Evolutionary conservation across 306 rosid species (phyloP).

Genomic region (Cicer judaicum): DNA sequence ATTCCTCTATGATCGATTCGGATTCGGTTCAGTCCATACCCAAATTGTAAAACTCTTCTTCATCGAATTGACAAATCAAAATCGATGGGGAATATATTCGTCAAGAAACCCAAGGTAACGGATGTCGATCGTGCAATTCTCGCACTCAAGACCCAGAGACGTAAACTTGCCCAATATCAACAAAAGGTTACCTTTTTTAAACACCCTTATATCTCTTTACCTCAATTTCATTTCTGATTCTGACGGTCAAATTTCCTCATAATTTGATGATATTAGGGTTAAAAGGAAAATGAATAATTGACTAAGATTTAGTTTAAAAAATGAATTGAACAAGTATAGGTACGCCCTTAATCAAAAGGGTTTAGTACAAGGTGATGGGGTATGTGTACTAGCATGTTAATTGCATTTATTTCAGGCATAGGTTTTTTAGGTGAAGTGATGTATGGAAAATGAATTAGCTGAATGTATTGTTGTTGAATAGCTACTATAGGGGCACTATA

Average conservation of each 20-base stretch:
- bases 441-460: conserved; percentile 1
- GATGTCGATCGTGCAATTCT: conserved; percentile 97
- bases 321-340: not conserved
- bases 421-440: not conserved
- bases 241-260: not conserved
- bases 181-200: conserved; percentile 62
- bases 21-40: not conserved
- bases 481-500: too few relatives aligned
- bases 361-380: not conserved
- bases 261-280: not conserved
- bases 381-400: not conserved
- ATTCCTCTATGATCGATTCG: not conserved
- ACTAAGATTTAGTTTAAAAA: not conserved
- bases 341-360: not conserved
- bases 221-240: not conserved
- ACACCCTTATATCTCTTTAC: not conserved
- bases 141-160: conserved; percentile 91
- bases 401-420: conserved; percentile 4
- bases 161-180: conserved; percentile 92
- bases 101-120: conserved; percentile 92
- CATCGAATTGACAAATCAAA: not conserved
- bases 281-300: not conserved
- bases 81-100: conserved; percentile 88
- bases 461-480: not conserved
- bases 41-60: not conserved